A percentile compares a stretch with the other conserved stretches of the same genome.
Evolutionary conservation across 495 filamentous ascomycete genomes (phyloP).

Genomic region (Penicillium crystallinum): DNA sequence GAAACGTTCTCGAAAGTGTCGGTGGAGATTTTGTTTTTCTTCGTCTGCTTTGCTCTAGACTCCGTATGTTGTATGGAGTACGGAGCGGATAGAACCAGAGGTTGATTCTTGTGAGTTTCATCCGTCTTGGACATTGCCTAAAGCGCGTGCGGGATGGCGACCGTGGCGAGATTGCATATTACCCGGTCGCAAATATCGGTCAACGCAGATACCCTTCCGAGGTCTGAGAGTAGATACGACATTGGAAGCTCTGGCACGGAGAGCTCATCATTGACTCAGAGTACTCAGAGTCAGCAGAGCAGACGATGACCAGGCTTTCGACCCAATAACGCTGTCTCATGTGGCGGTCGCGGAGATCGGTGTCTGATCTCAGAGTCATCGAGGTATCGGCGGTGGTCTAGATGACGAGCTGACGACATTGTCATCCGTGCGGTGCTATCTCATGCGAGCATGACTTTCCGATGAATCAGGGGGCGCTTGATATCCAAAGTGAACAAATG

Average conservation of each 20-base stretch:
- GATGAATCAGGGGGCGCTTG: neutral
- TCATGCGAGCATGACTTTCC: neutral
- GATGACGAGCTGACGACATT: neutral
- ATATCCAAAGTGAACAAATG: neutral
- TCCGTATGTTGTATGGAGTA: neutral
- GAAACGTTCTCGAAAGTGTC: conserved; percentile 13
- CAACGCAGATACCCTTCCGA: neutral
- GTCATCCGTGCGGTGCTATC: neutral
- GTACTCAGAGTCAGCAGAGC: neutral
- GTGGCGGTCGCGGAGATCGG: neutral
- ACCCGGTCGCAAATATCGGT: conserved; percentile 8
- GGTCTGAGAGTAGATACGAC: neutral
- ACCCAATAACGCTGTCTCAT: neutral
- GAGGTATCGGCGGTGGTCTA: neutral
- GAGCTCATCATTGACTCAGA: neutral
- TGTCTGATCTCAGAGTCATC: conserved; percentile 1
- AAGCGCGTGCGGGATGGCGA: neutral
- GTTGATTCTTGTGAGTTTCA: too few relatives aligned
- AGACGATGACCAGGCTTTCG: neutral
- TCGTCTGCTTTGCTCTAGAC: neutral
- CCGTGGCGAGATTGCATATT: conserved; percentile 2
- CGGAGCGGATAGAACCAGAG: too few relatives aligned
- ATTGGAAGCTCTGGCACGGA: neutral
- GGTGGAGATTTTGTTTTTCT: neutral
- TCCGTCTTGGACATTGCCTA: neutral